phyloP scores from a whole-genome alignment of 225 moss, liverwort and hornwort species.

The Asterella californica region DNA sequence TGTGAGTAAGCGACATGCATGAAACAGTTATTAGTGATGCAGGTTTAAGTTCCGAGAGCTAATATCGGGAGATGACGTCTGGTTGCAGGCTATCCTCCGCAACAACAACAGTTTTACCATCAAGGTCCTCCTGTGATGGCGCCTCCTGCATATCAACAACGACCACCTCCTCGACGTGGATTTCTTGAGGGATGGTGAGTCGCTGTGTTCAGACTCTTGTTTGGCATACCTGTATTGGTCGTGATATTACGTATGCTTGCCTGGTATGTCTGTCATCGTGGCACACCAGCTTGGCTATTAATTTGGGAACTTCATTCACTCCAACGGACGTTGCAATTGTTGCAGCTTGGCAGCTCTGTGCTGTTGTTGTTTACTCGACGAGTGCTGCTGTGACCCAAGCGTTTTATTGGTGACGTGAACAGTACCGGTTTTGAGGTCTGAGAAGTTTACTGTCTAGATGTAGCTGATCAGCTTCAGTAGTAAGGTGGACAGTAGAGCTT shows the following conservation, averaged over 20 bases:
- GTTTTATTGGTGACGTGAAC: constrained; percentile 9
- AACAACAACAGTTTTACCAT: constrained; percentile 19
- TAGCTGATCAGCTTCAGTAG: neutral
- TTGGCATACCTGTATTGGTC: neutral
- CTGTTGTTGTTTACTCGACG: constrained; percentile 28
- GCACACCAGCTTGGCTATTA: no score
- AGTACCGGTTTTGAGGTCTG: neutral
- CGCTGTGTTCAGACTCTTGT: neutral
- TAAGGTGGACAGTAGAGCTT: neutral
- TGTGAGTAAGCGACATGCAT: neutral
- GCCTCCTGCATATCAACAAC: constrained; percentile 15
- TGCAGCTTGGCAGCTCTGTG: constrained; percentile 29
- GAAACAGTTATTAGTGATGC: neutral
- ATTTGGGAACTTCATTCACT: neutral
- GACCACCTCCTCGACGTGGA: constrained; percentile 13
- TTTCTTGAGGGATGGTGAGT: constrained; percentile 27
- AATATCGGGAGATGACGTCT: neutral
- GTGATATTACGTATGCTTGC: neutral
- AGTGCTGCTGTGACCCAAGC: constrained; percentile 27
- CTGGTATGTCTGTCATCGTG: neutral
- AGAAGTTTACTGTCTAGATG: neutral
- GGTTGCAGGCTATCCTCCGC: constrained; percentile 21
- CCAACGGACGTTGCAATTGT: neutral
- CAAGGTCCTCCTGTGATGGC: constrained; percentile 25
- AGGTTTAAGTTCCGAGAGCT: neutral